phyloP scores from a whole-genome alignment of 495 filamentous ascomycete species.

The Daldinia decipiens region DNA sequence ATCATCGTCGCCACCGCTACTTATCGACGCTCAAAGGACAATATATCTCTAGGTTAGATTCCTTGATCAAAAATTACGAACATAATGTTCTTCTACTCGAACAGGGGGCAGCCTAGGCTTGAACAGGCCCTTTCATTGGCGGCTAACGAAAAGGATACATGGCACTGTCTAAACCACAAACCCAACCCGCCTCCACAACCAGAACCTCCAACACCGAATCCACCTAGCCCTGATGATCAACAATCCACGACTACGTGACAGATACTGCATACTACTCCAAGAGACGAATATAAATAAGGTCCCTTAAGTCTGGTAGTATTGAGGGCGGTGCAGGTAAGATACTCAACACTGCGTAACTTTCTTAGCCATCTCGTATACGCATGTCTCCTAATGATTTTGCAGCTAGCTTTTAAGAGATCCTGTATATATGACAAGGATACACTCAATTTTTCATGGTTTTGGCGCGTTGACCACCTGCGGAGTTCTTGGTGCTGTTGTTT shows the following conservation, averaged over 20 bases:
- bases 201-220: constrained; percentile 41
- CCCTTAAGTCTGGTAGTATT: constrained; percentile 10
- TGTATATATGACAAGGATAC: constrained; percentile 3
- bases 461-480: neutral
- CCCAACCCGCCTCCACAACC: constrained; percentile 40
- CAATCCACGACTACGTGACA: constrained; percentile 17
- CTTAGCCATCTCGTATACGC: constrained; percentile 2
- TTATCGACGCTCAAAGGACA: constrained; percentile 8
- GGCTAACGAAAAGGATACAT: constrained; percentile 17
- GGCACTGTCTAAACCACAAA: constrained; percentile 26
- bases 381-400: constrained; percentile 19
- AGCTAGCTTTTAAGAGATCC: constrained; percentile 11
- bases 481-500: constrained; percentile 1
- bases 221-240: constrained; percentile 34
- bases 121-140: constrained; percentile 1
- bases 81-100: constrained; percentile 26
- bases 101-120: neutral
- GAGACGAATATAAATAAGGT: constrained; percentile 4
- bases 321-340: constrained; percentile 25
- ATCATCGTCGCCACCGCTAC: constrained; percentile 16
- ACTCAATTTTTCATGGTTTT: neutral
- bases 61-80: constrained; percentile 12
- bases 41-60: neutral
- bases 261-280: constrained; percentile 9
- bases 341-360: constrained; percentile 2